These are phyloP conservation scores for Gastrolobium villosum DNA, from an alignment of 306 rosid species.

Conservation along the genomic window DNA sequence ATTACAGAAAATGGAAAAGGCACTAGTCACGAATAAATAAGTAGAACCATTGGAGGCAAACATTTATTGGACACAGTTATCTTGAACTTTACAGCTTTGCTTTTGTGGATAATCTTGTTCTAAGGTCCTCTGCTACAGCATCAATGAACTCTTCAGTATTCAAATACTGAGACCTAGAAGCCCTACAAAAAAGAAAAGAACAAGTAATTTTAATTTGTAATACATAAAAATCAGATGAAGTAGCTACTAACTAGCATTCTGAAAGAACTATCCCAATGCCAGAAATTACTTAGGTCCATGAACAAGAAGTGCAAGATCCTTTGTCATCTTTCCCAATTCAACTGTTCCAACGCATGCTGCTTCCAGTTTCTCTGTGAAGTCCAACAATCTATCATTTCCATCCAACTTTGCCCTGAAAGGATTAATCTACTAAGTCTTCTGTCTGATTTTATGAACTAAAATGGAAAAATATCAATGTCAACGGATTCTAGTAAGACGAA, in stretches of 20 bases:
- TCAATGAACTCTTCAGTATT: constrained; percentile 94
- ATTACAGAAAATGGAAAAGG: neutral
- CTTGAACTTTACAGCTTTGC: constrained; percentile 53
- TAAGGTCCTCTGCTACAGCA: constrained; percentile 79
- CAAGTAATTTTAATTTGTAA: constrained; percentile 26
- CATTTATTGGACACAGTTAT: constrained; percentile 14
- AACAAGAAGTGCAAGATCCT: constrained; percentile 94
- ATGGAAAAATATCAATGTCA: neutral
- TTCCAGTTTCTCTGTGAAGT: constrained; percentile 83
- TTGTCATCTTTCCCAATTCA: constrained; percentile 96
- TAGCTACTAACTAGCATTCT: neutral
- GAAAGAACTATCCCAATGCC: constrained; percentile 35
- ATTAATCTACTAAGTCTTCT: constrained; percentile 23
- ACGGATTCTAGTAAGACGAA: neutral
- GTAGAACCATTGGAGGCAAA: neutral
- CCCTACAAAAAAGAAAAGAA: constrained; percentile 58
- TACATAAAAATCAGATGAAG: neutral
- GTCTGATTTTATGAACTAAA: constrained; percentile 21
- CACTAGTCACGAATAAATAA: neutral
- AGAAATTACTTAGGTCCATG: constrained; percentile 85
- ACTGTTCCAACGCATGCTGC: constrained; percentile 86
- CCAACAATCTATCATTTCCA: constrained; percentile 72
- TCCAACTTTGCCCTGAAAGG: constrained; percentile 89
- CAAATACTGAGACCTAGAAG: constrained; percentile 77
- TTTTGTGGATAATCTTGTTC: constrained; percentile 52